Conservation (phyloP, 257 asterid species). For the Solanum dulcamara region DNA sequence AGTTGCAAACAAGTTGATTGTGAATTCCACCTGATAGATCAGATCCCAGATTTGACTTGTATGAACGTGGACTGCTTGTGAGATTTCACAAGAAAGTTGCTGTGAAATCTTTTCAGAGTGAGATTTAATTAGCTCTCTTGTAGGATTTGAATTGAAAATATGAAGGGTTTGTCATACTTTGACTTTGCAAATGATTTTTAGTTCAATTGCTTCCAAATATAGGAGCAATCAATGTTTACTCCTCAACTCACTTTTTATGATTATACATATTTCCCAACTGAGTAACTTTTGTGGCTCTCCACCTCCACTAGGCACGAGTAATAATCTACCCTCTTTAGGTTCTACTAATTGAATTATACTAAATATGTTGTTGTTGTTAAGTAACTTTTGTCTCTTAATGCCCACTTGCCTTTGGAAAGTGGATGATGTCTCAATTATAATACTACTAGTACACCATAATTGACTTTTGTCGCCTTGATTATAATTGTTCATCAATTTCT, state of each 20-base stretch:
- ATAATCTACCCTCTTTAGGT: no score
- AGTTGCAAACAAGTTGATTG: conserved; percentile 56
- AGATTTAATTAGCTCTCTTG: background rate
- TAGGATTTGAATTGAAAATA: background rate
- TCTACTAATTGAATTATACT: no score
- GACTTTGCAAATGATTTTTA: background rate
- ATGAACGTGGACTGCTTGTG: background rate
- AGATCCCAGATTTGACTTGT: background rate
- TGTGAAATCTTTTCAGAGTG: background rate
- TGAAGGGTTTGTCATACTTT: background rate
- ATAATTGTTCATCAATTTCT: no score
- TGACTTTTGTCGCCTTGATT: background rate
- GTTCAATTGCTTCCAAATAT: background rate
- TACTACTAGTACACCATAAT: background rate
- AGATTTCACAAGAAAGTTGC: background rate
- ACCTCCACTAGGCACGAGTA: accelerated
- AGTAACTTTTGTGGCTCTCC: background rate
- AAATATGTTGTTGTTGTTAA: background rate
- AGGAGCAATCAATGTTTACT: background rate
- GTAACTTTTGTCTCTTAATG: background rate
- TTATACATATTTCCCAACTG: no score
- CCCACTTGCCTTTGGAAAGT: background rate
- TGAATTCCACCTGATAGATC: conserved; percentile 30
- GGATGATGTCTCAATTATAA: background rate
- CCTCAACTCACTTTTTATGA: background rate